Evolutionary conservation across 768 basidiomycete species (phyloP).

Genomic region (Chalciporus chontae): DNA sequence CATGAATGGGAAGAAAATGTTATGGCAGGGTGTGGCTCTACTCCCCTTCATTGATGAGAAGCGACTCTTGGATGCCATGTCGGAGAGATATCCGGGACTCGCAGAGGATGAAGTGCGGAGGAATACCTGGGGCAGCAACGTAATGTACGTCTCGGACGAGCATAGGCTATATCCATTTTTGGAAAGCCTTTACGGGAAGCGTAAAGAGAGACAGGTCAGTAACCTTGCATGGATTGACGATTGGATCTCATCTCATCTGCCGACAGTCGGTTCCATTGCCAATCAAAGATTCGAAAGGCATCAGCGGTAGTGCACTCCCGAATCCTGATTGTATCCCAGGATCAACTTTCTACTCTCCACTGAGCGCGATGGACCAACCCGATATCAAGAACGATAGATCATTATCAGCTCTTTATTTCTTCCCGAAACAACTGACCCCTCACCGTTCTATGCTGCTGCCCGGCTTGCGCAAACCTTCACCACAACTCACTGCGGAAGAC

Average conservation of each 20-base stretch:
- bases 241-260: constrained; percentile 11
- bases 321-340: constrained; percentile 90
- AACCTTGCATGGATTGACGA: constrained; percentile 1
- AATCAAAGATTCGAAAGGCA: constrained; percentile 64
- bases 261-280: constrained; percentile 74
- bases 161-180: constrained; percentile 86
- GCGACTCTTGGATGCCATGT: constrained; percentile 83
- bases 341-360: constrained; percentile 80
- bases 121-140: constrained; percentile 82
- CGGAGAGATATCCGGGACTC: constrained; percentile 55
- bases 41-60: constrained; percentile 92
- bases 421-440: constrained; percentile 81
- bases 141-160: constrained; percentile 79
- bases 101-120: constrained; percentile 78
- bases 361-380: constrained; percentile 54
- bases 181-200: constrained; percentile 87
- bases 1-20: constrained; percentile 99
- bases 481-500: constrained; percentile 65
- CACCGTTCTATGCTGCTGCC: constrained; percentile 83
- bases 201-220: constrained; percentile 71
- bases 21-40: constrained; percentile 97
- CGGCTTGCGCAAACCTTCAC: constrained; percentile 57
- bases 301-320: constrained; percentile 75
- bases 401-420: constrained; percentile 82
- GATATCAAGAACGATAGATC: constrained; percentile 89